phyloP scores from a whole-genome alignment of 1,284 basidiomycete genomes.

The Ganoderma meredithae region DNA sequence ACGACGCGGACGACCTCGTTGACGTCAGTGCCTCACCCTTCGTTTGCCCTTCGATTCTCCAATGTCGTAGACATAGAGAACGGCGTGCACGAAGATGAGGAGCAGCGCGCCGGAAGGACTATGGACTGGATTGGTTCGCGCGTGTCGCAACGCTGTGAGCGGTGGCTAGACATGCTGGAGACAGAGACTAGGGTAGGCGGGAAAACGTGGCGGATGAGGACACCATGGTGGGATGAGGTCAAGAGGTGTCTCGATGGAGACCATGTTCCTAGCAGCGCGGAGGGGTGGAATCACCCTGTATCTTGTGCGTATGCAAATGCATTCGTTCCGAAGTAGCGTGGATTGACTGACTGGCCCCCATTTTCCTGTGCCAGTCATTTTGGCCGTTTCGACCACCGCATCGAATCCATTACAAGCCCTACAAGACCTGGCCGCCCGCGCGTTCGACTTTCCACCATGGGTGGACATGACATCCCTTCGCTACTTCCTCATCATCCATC shows the following conservation, averaged over 20 bases:
- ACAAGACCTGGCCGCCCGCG: slow-evolving; percentile 69
- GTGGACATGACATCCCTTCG: slow-evolving; percentile 73
- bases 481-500: slow-evolving; percentile 80
- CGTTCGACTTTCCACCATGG: slow-evolving; percentile 76
- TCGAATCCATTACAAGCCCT: slow-evolving; percentile 81
- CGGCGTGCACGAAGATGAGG: slow-evolving; percentile 78
- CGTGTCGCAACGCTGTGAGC: slow-evolving; percentile 62
- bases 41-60: slow-evolving; percentile 80
- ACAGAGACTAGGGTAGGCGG: slow-evolving; percentile 33
- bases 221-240: slow-evolving; percentile 88
- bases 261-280: slow-evolving; percentile 67
- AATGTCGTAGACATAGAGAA: slow-evolving; percentile 72
- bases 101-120: slow-evolving; percentile 73
- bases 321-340: background rate
- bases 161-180: slow-evolving; percentile 67
- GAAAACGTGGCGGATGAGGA: slow-evolving; percentile 45
- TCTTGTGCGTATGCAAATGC: slow-evolving; percentile 59
- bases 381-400: slow-evolving; percentile 79
- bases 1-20: slow-evolving; percentile 78
- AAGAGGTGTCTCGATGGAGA: slow-evolving; percentile 78
- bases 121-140: slow-evolving; percentile 84
- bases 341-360: background rate
- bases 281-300: slow-evolving; percentile 86
- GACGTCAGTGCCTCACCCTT: slow-evolving; percentile 69
- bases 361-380: slow-evolving; percentile 58